Evolutionary conservation across 768 basidiomycete genomes (phyloP).

Genomic region (Hypholoma sublateritium): DNA sequence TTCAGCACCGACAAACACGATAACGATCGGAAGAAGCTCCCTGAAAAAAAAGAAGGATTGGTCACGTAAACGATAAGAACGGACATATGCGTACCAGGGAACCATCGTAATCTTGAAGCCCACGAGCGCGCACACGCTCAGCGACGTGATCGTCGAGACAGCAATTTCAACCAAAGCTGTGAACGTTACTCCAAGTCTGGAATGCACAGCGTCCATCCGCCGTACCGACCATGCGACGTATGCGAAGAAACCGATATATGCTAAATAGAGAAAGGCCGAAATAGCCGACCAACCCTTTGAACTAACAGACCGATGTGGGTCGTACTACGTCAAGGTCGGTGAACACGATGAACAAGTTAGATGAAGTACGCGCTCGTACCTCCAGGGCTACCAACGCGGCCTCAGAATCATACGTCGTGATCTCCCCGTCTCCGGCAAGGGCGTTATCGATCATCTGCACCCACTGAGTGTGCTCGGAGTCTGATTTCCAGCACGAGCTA

Average conservation of each 20-base stretch:
- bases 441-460: constrained; percentile 47
- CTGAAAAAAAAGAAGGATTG: constrained; percentile 33
- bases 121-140: constrained; percentile 88
- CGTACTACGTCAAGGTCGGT: neutral
- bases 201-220: constrained; percentile 84
- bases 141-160: constrained; percentile 90
- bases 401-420: constrained; percentile 30
- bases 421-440: constrained; percentile 32
- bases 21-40: constrained; percentile 90
- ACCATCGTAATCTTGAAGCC: constrained; percentile 90
- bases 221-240: constrained; percentile 79
- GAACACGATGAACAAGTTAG: neutral
- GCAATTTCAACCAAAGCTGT: constrained; percentile 91
- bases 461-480: constrained; percentile 63
- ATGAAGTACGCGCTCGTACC: constrained; percentile 25
- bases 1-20: constrained; percentile 93
- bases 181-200: constrained; percentile 86
- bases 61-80: constrained; percentile 3
- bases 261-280: constrained; percentile 70
- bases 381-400: constrained; percentile 47
- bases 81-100: constrained; percentile 61
- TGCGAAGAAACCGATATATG: constrained; percentile 72
- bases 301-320: constrained; percentile 34
- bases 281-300: constrained; percentile 55
- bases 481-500: constrained; percentile 61